Evolutionary conservation across 2,329 filamentous ascomycete genomes (phyloP), one percentile per base, ranked within the genome.

Genomic region (Allantophomopsis cytisporea): DNA sequence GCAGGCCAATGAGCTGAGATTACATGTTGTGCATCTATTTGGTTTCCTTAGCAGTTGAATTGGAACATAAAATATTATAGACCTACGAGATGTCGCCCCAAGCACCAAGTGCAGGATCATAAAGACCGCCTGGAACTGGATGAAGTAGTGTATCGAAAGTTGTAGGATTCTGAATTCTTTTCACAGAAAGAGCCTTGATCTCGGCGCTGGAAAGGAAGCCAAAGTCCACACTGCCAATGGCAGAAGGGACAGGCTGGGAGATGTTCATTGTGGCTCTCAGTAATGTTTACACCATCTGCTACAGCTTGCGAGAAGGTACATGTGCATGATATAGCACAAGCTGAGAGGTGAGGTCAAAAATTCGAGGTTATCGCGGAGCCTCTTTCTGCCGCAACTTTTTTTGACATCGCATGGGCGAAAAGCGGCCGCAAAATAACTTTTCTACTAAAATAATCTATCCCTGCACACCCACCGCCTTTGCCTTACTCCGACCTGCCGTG

Each of bases 131-230:
- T 12, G 87, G 83, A 8, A 93, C 74, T 7, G 89, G 88, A 52
- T 94, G 88, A 48, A 93, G 71, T 41, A 95, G 75, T 42, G 77
- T 86, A 62, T 96, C 91, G 59, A 96, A 91, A n/a, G 91, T 94
- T 49, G 75, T 84, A 38, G 87, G 81, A 64, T 93, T 94, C 55
- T 93, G 83, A 52, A 98, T 94, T 61, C 80, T 78, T 67, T 91
- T 91, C 49, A 95, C 91, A 7, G 91, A 98, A 51, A 96, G 77
- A 44, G 79, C 73, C 57, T 80, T 79, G 57, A 98, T 87, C 60
- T 98, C 89, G 44, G 80, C 69, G 38, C 79, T 70, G 15, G 83
- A 77, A 50, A 96, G 76, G 55, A 93, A 85, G 35, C 77, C 80
- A 60, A 98, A 98, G 58, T 93, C 84, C 54, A 98, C 85, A 57